phyloP scores from a whole-genome alignment of 2,329 filamentous ascomycete genomes.

The Coniella vitis region DNA sequence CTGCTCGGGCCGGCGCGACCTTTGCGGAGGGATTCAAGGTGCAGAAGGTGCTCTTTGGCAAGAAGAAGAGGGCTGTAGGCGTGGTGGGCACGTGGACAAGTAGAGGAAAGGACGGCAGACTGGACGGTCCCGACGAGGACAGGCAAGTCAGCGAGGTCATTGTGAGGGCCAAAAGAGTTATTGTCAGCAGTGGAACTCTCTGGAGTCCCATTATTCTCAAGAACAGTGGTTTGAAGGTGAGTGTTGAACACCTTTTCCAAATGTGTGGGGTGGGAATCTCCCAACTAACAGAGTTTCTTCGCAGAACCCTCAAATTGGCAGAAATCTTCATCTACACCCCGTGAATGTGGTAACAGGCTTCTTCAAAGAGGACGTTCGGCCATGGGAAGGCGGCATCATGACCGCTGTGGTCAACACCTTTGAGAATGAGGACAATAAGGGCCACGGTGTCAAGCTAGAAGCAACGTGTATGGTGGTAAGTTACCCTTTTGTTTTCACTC shows the following conservation, averaged over 20 bases:
- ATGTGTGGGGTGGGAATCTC: neutral
- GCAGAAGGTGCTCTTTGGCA: constrained; percentile 61
- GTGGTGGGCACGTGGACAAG: constrained; percentile 67
- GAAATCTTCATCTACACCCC: constrained; percentile 77
- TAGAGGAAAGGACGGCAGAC: constrained; percentile 46
- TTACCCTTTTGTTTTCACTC: constrained; percentile 21
- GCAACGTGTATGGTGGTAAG: constrained; percentile 53
- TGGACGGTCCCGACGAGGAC: constrained; percentile 26
- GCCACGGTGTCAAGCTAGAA: constrained; percentile 76
- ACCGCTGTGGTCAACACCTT: constrained; percentile 70
- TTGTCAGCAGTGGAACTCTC: constrained; percentile 66
- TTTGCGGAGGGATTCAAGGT: constrained; percentile 76
- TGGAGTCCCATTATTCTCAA: constrained; percentile 67
- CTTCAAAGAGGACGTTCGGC: constrained; percentile 58
- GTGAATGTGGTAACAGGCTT: constrained; percentile 52
- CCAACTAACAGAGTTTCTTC: neutral
- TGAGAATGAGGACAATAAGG: constrained; percentile 68
- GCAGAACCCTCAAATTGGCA: constrained; percentile 72
- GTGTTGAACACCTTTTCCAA: constrained; percentile 7
- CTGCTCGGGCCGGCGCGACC: constrained; percentile 62
- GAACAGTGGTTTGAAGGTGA: constrained; percentile 63
- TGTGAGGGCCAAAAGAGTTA: constrained; percentile 68
- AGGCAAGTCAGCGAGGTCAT: constrained; percentile 52
- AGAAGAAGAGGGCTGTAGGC: constrained; percentile 54
- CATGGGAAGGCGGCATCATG: constrained; percentile 65